Evolutionary conservation across 2,329 filamentous ascomycete genomes (phyloP), one percentile per base, ranked within the genome.

Genomic region (Pseudopyrenochaeta lycopersici): DNA sequence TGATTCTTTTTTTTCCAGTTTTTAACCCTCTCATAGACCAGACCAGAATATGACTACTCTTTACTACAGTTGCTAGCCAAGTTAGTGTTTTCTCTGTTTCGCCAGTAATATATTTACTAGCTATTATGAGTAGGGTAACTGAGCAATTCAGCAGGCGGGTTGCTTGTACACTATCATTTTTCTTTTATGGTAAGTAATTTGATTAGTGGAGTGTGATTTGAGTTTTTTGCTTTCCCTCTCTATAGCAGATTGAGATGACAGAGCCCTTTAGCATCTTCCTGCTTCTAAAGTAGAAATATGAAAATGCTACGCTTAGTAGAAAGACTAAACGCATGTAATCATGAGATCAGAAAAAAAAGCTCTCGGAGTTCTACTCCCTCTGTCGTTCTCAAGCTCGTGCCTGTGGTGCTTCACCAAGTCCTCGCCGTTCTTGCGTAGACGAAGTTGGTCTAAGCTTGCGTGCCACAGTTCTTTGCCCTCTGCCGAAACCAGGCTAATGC

Each of bases 381-480:
- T 23, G 36, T 39, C 36, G 10, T 20, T 39, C 21, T 23, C 20
- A 39, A 39, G 36, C 36, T 39, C 36, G 36, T 39, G 36, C 36
- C 21, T 39, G n/a, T 39, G 36, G 36, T 39, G 36, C n/a, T 39
- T 18, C 11, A 39, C 36, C 20, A 39, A 39, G 36, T 18, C 36
- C 21, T 18, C 11, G 36, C 36, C 18, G 14, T 39, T 39, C 36
- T 39, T 39, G 18, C 20, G 36, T 23, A 20, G 21, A 10, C 36
- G 36, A 23, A 39, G 36, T 39, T 39, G 36, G 11, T 39, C 36
- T 21, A 39, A 18, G 20, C 36, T 39, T 39, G 36, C 36, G 36
- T 39, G 36, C 36, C 36, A 39, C 21, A 39, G 36, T 39, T 39
- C 36, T 39, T 39, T 39, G 21, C 36, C 36, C 36, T 39, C 36